Base-by-base conservation (phyloP, 768 basidiomycete genomes). In the Kwoniella bestiolae region DNA sequence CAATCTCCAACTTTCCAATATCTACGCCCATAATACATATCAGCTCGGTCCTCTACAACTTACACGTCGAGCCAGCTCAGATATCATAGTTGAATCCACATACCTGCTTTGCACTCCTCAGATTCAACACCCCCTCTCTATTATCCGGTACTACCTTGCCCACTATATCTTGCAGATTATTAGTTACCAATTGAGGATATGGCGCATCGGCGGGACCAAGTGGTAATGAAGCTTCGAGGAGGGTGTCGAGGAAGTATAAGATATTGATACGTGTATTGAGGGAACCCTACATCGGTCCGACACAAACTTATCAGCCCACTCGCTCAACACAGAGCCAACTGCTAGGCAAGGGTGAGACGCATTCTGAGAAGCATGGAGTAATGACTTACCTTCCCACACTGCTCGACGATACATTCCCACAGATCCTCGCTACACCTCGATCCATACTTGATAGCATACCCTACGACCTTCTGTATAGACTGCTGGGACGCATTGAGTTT, bases 191-290 rank as follows among this genome's bases (percentile, higher is more conserved):
- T 60, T 88, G 86, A 16, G 92, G 86, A 66, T 94, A 95, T 45
- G 89, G 86, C 6, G 78, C 72, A 34, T 78, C 75, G n/a, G 82
- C 23, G 83, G 82, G 51, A 16, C 68, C 68, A 2, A 79, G 44
- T 6, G 74, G 56, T 3, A 73, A 59, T 6, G 72, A 74, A 16
- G 73, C 71, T 44, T 81, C 80, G 44, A 74, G 66, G 12, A 96
- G 85, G 0, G 90, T 88, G 80, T 95, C 93, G 46, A 97, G 86
- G 76, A 94, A 88, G 79, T 95, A 92, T 0, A 96, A 83, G 65
- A 95, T 89, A 80, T 96, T 96, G 72, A 97, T 94, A n/a, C 92
- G 75, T 31, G 90, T 87, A 79, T 96, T 94, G 21, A 95, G 87
- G 0, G 90, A 88, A 55, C 90, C 92, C 91, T 91, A 57, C n/a